Conservation (phyloP, 768 basidiomycete genomes). For the Tylopilus plumbeoviolaceoides region DNA sequence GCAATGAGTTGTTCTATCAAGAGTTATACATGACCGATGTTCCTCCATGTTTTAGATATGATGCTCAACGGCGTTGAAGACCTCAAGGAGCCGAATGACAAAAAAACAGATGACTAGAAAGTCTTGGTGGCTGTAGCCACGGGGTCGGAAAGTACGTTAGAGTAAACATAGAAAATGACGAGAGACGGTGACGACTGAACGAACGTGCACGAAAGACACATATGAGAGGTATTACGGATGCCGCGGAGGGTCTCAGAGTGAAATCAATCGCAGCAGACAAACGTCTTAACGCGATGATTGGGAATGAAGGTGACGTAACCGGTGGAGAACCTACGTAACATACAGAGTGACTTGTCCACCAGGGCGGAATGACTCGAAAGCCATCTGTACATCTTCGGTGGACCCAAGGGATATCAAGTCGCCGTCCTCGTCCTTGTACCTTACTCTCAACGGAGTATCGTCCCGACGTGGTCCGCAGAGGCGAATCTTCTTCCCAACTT, state of each 20-base stretch:
- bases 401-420: constrained; percentile 85
- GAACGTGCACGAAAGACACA: constrained; percentile 21
- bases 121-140: constrained; percentile 1
- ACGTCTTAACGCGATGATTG: constrained; percentile 1
- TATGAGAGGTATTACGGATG: constrained; percentile 9
- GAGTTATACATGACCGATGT: constrained; percentile 33
- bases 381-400: constrained; percentile 92
- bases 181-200: constrained; percentile 14
- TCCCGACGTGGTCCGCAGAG: constrained; percentile 81
- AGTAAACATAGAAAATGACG: constrained; percentile 8
- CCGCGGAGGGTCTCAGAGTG: constrained; percentile 5
- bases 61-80: constrained; percentile 18
- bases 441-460: constrained; percentile 78
- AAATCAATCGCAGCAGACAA: constrained; percentile 13
- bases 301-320: constrained; percentile 1
- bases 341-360: constrained; percentile 80
- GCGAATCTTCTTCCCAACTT: constrained; percentile 89
- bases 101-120: constrained; percentile 6
- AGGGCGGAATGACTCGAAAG: constrained; percentile 78
- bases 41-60: constrained; percentile 33
- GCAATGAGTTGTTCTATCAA: constrained; percentile 37
- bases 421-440: constrained; percentile 90
- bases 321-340: constrained; percentile 52
- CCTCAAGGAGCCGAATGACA: constrained; percentile 12
- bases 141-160: constrained; percentile 13